A percentile compares a stretch with the other conserved stretches of the same genome.
Evolutionary conservation across 169 alveolate genomes (phyloP).

Genomic region (Nephromyces sp.): DNA sequence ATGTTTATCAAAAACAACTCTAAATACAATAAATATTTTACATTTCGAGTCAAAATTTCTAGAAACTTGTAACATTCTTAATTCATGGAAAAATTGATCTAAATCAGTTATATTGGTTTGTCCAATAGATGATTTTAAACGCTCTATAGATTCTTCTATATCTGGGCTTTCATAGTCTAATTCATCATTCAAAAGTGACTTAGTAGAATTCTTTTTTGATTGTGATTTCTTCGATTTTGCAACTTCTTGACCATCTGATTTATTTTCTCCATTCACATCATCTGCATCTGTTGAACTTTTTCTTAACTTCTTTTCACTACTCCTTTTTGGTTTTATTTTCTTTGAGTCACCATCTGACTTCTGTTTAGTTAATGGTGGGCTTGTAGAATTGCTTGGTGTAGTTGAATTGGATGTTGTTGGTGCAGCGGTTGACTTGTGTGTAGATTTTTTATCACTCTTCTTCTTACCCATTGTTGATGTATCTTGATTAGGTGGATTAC

Average conservation of each 20-base stretch:
- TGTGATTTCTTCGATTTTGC: no score
- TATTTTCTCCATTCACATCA: slow-evolving; percentile 8
- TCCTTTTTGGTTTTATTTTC: no score
- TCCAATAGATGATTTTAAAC: slow-evolving; percentile 45
- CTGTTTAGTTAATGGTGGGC: no score
- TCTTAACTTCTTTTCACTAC: slow-evolving; percentile 36
- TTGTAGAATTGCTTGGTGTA: not conserved
- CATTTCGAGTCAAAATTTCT: slow-evolving; percentile 66
- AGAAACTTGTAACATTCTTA: slow-evolving; percentile 77
- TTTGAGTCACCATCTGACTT: no score
- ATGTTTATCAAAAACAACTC: slow-evolving; percentile 12
- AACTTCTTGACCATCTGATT: not conserved
- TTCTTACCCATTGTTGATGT: slow-evolving; percentile 53
- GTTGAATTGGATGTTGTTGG: no score
- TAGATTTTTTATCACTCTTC: no score
- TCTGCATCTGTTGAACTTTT: slow-evolving; percentile 29
- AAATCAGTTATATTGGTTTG: slow-evolving; percentile 45
- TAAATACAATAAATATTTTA: slow-evolving; percentile 17
- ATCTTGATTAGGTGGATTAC: slow-evolving; percentile 82
- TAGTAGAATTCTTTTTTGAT: no score
- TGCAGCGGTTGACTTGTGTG: no score
- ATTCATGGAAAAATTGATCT: slow-evolving; percentile 67
- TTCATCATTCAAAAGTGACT: no score
- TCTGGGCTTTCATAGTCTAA: slow-evolving; percentile 29
- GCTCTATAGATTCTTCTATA: slow-evolving; percentile 60